Conservation (phyloP, 352 stramenopile species). For the Phytophthora litchii region DNA sequence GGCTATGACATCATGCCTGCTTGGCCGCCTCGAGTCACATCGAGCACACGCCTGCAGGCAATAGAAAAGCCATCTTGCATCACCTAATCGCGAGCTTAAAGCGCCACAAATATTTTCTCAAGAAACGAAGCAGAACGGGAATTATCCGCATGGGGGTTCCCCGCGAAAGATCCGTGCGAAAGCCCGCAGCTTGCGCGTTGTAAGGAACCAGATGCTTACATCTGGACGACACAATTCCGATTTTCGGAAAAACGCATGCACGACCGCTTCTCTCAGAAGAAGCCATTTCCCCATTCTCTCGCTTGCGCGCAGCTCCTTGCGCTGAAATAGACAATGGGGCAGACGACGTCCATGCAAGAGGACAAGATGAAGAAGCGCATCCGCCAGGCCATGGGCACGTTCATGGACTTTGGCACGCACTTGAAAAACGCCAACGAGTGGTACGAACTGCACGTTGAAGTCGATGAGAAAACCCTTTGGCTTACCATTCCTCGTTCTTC, state of each 20-base stretch:
- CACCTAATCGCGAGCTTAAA: slow-evolving; percentile 8
- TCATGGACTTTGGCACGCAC: slow-evolving; percentile 74
- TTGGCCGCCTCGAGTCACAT: not conserved
- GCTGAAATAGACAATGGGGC: slow-evolving; percentile 72
- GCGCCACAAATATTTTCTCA: slow-evolving; percentile 17
- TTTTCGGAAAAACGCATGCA: slow-evolving; percentile 21
- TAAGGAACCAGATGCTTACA: slow-evolving; percentile 24
- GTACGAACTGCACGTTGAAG: slow-evolving; percentile 48
- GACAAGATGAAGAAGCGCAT: slow-evolving; percentile 81
- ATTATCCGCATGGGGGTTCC: slow-evolving; percentile 1
- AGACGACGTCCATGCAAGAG: slow-evolving; percentile 70
- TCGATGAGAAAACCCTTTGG: slow-evolving; percentile 1
- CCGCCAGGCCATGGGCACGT: slow-evolving; percentile 68
- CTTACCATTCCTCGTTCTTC: slow-evolving; percentile 10
- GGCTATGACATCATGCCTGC: slow-evolving; percentile 23
- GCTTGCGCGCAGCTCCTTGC: slow-evolving; percentile 1
- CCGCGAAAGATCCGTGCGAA: slow-evolving; percentile 11
- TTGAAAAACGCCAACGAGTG: slow-evolving; percentile 81
- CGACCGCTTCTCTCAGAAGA: not conserved
- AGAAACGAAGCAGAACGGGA: slow-evolving; percentile 25
- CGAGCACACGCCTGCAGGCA: slow-evolving; percentile 17
- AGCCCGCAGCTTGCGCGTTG: slow-evolving; percentile 18
- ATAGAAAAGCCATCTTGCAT: slow-evolving; percentile 22
- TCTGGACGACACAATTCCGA: slow-evolving; percentile 23
- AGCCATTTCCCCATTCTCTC: slow-evolving; percentile 40